Base-by-base conservation (phyloP, 2,329 filamentous ascomycete genomes). In the Trichoderma sp. region DNA sequence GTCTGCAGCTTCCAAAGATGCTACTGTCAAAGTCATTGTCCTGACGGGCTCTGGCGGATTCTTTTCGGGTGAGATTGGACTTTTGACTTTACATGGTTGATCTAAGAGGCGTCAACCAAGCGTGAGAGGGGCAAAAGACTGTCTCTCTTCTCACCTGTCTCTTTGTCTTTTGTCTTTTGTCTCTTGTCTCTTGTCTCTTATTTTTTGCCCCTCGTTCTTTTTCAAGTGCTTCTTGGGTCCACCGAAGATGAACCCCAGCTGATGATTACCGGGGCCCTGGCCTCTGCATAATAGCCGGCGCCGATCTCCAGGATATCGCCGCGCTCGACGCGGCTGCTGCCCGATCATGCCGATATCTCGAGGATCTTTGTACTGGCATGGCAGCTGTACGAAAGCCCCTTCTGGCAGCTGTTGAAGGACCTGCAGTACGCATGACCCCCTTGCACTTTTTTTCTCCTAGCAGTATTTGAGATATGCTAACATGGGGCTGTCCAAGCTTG, bases 391-490 rank as follows among this genome's bases (percentile, higher is more conserved):
- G 82, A 35, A 89, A 89, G 79, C 88, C 87, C 3, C 78, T 88
- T 64, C 82, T 89, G 74, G 87, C 87, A 11, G 87, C 86, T 24
- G 87, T 89, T 27, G 84, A 87, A 77, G 87, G 88, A 66, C 84
- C 86, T 80, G 87, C 88, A 77, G 87, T 88, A 78, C 83, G 87
- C 83, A 76, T 29, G 64, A 74, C 45, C 33, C 59, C 31, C 67
- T 56, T 16, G 16, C 21, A 38, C 35, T 31, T 21, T 31, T 53
- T 64, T 53, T 63, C 29, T 73, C 66, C 45, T 59, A 63, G 62
- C n/a, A 24, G 66, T 59, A 27, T 27, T 56, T 68, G 66, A 50
- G 27, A 74, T 50, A 33, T 56, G 64, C 71, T 80, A 38, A 77
- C 66, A 64, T 63, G 62, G 38, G 74, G 33, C 62, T 50, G 6